phyloP scores from a whole-genome alignment of 306 rosid genomes.

The Fragaria vesca region DNA sequence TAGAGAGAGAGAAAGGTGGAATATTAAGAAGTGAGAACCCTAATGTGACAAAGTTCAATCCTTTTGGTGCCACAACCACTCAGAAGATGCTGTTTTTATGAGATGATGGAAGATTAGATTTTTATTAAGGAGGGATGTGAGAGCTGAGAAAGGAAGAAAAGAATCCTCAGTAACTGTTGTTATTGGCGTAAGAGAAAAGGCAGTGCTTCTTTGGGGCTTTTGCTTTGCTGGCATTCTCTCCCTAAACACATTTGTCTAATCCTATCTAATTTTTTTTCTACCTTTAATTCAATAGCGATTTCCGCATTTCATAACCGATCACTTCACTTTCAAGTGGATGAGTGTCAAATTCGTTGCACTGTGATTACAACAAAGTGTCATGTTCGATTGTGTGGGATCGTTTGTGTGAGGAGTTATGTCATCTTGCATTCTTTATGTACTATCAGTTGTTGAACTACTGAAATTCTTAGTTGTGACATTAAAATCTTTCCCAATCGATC shows the following conservation, averaged over 20 bases:
- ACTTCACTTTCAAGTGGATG: background rate
- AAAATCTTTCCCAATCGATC: background rate
- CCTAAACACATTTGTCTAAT: background rate
- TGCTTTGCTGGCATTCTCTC: slow-evolving; percentile 33
- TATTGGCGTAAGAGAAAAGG: slow-evolving; percentile 34
- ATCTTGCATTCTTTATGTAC: background rate
- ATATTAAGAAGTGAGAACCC: slow-evolving; percentile 40
- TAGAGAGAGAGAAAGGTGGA: background rate
- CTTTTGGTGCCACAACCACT: slow-evolving; percentile 25
- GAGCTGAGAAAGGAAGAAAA: slow-evolving; percentile 27
- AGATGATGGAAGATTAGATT: background rate
- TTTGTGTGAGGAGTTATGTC: background rate
- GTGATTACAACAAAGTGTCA: background rate
- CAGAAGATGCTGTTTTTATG: slow-evolving; percentile 22
- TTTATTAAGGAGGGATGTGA: slow-evolving; percentile 3
- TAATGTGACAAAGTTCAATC: slow-evolving; percentile 41
- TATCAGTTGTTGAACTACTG: background rate
- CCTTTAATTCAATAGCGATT: background rate
- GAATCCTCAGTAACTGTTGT: slow-evolving; percentile 23
- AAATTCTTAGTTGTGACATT: background rate
- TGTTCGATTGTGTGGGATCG: background rate
- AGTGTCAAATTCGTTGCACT: background rate
- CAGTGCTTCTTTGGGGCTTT: slow-evolving; percentile 3
- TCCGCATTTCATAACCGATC: background rate
- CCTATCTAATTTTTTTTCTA: background rate